A percentile compares a stretch with the other conserved stretches of the same genome.
Conservation (phyloP, 352 stramenopile species). For the Peronospora destructor region DNA sequence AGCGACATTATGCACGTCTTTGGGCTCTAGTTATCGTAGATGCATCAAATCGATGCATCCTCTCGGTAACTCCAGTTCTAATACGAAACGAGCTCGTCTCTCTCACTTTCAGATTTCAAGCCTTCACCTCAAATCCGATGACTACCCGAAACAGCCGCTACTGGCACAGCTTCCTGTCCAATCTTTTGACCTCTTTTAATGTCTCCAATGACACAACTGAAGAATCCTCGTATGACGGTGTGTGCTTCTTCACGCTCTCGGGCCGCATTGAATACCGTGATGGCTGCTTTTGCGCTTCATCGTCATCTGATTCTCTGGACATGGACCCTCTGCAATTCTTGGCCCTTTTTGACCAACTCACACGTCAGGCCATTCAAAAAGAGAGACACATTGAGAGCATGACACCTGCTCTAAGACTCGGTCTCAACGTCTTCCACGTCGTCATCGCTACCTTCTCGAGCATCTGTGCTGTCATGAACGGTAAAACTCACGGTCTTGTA, state of each 20-base stretch:
- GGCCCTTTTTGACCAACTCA: slow-evolving; percentile 41
- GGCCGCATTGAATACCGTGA: slow-evolving; percentile 35
- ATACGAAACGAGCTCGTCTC: not conserved
- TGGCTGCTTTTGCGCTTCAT: slow-evolving; percentile 36
- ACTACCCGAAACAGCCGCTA: slow-evolving; percentile 36
- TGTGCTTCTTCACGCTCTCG: slow-evolving; percentile 37
- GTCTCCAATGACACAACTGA: not conserved
- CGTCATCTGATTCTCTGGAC: not conserved
- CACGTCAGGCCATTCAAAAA: slow-evolving; percentile 32
- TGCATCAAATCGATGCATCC: not conserved
- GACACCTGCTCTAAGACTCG: slow-evolving; percentile 30
- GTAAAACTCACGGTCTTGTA: slow-evolving; percentile 32
- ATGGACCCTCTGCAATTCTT: slow-evolving; percentile 21
- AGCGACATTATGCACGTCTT: slow-evolving; percentile 42
- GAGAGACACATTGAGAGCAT: slow-evolving; percentile 6
- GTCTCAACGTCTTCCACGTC: slow-evolving; percentile 31
- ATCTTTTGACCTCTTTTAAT: slow-evolving; percentile 18
- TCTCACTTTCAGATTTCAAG: slow-evolving; percentile 17
- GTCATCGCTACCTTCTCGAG: slow-evolving; percentile 41
- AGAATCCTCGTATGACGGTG: slow-evolving; percentile 36
- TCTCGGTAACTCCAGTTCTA: not conserved
- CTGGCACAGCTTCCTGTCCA: slow-evolving; percentile 39
- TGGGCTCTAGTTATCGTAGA: slow-evolving; percentile 25
- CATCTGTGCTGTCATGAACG: slow-evolving; percentile 33
- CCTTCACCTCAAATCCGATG: slow-evolving; percentile 10